phyloP scores from a whole-genome alignment of 2,329 filamentous ascomycete genomes.

The Talaromyces sp. region DNA sequence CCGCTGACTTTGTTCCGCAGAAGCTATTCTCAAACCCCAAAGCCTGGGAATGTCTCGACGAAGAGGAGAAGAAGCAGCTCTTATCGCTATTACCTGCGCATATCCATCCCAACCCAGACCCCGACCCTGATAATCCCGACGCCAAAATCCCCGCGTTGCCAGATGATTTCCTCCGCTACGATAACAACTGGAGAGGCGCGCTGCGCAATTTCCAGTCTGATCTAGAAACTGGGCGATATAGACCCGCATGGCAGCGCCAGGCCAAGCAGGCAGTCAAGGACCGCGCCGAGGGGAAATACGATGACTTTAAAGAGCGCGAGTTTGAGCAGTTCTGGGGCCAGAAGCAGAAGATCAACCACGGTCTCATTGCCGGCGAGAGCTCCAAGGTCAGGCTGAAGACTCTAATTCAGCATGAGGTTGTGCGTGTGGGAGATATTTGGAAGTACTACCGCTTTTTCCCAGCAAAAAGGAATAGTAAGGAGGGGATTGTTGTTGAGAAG shows the following conservation, averaged over 20 bases:
- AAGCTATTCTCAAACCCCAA: slow-evolving; percentile 35
- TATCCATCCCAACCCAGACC: slow-evolving; percentile 31
- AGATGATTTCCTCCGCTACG: slow-evolving; percentile 38
- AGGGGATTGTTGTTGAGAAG: slow-evolving; percentile 34
- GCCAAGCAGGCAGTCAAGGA: slow-evolving; percentile 50
- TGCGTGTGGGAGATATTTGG: slow-evolving; percentile 38
- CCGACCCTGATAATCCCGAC: slow-evolving; percentile 22
- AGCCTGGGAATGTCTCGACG: slow-evolving; percentile 39
- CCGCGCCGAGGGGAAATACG: slow-evolving; percentile 51
- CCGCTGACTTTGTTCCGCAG: slow-evolving; percentile 17
- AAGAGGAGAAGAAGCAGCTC: slow-evolving; percentile 37
- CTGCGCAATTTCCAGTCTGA: slow-evolving; percentile 54
- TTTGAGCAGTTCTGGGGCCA: slow-evolving; percentile 56
- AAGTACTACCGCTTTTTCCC: slow-evolving; percentile 30
- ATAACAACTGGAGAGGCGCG: slow-evolving; percentile 47
- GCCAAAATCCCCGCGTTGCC: slow-evolving; percentile 34
- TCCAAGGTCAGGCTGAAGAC: slow-evolving; percentile 34
- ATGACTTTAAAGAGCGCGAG: slow-evolving; percentile 51
- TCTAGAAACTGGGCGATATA: slow-evolving; percentile 50
- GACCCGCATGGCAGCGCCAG: slow-evolving; percentile 53
- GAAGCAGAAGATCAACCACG: slow-evolving; percentile 38
- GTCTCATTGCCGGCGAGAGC: slow-evolving; percentile 37
- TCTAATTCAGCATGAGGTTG: slow-evolving; percentile 29
- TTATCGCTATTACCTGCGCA: slow-evolving; percentile 36
- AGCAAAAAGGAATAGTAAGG: slow-evolving; percentile 12